These are phyloP conservation scores for Leccinum obscurum DNA, from an alignment of 768 basidiomycete species.

Conservation along the genomic window DNA sequence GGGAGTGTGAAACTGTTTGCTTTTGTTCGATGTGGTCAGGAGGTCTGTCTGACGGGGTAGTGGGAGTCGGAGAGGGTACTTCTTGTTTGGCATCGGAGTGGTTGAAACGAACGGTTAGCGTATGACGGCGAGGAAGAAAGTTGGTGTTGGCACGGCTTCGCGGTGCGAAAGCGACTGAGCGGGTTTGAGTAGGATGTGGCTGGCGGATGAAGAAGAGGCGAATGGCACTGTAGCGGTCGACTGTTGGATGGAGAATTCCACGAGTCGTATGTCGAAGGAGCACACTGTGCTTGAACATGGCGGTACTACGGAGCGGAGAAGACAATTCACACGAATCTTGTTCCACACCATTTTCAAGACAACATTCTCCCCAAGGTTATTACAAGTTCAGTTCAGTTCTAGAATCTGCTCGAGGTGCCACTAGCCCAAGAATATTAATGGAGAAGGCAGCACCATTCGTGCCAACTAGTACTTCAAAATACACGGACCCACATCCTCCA, in stretches of 20 bases:
- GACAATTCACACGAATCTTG: not conserved
- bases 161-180: not conserved
- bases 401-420: too few species aligned
- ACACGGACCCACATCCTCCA: too few species aligned
- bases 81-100: constrained; percentile 19
- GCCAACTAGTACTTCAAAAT: too few species aligned
- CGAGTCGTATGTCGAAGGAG: constrained; percentile 29
- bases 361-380: too few species aligned
- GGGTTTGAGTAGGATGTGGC: constrained; percentile 7
- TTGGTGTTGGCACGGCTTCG: not conserved
- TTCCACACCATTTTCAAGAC: not conserved
- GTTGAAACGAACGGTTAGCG: constrained; percentile 11
- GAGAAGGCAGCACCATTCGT: too few species aligned
- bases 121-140: not conserved
- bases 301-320: not conserved
- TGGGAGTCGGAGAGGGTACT: not conserved
- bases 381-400: too few species aligned
- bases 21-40: constrained; percentile 9
- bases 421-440: too few species aligned
- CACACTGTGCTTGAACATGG: constrained; percentile 15
- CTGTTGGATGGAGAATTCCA: constrained; percentile 26
- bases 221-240: constrained; percentile 62
- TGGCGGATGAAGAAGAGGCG: constrained; percentile 54
- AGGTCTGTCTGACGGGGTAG: constrained; percentile 8
- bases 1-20: constrained; percentile 3